Evolutionary conservation across 169 alveolate genomes (phyloP).

Genomic region (Cryptosporidium muris): DNA sequence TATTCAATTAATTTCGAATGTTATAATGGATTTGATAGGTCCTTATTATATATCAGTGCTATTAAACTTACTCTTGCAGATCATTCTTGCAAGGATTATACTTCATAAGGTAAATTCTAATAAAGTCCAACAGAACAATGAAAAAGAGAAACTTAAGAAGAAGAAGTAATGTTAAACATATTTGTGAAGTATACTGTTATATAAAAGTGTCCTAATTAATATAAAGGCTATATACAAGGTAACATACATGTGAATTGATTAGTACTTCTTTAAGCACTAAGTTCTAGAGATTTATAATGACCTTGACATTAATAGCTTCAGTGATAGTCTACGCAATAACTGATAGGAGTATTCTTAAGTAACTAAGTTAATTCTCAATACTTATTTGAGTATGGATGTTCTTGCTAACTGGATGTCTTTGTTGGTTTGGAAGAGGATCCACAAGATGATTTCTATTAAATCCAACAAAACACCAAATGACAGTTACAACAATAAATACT

Average conservation of each 20-base stretch:
- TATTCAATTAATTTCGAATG: conserved; percentile 2
- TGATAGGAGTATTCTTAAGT: conserved; percentile 5
- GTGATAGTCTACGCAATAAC: not conserved
- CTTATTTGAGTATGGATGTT: too few species aligned
- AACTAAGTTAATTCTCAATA: too few species aligned
- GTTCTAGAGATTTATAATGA: too few species aligned
- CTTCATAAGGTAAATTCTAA: not conserved
- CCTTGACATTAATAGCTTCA: not conserved
- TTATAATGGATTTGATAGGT: conserved; percentile 3
- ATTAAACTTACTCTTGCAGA: conserved; percentile 20
- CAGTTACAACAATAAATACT: conserved; percentile 25
- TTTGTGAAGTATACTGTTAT: too few species aligned
- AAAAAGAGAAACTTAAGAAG: conserved; percentile 5
- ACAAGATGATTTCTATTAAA: conserved; percentile 47
- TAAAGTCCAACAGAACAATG: not conserved
- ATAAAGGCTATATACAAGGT: too few species aligned
- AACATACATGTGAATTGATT: too few species aligned
- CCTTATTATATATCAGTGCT: conserved; percentile 15
- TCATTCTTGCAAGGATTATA: conserved; percentile 13
- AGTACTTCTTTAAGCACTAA: too few species aligned
- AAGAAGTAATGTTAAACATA: not conserved
- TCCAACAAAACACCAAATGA: conserved; percentile 64
- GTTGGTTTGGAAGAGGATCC: conserved; percentile 51
- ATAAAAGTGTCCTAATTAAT: too few species aligned
- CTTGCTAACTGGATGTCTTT: too few species aligned